phyloP scores from a whole-genome alignment of 2,329 filamentous ascomycete genomes.

The Talaromyces sp. region DNA sequence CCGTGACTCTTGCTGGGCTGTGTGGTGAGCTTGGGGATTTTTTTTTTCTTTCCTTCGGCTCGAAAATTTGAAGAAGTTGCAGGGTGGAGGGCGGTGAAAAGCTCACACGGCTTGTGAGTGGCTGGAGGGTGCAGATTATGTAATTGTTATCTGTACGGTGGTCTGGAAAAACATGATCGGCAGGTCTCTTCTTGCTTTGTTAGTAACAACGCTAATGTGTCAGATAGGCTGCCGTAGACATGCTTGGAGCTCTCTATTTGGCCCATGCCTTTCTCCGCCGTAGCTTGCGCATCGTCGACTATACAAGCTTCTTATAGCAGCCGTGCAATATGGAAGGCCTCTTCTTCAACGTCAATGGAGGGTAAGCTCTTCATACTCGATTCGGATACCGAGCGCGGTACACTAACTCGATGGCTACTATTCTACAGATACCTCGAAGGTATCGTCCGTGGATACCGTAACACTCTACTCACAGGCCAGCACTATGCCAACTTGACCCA shows the following conservation, averaged over 20 bases:
- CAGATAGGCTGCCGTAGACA: not conserved
- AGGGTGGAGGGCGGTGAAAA: constrained; percentile 28
- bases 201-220: not conserved
- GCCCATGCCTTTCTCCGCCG: not conserved
- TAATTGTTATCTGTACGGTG: constrained; percentile 22
- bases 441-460: constrained; percentile 94
- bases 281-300: constrained; percentile 4
- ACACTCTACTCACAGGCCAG: constrained; percentile 79
- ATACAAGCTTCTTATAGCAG: not conserved
- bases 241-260: constrained; percentile 14
- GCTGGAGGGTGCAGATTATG: constrained; percentile 26
- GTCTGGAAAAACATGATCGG: not conserved
- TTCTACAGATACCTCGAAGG: constrained; percentile 81
- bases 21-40: constrained; percentile 29
- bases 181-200: not conserved
- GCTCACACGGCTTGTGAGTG: constrained; percentile 24
- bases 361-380: constrained; percentile 51
- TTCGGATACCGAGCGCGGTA: too few species aligned
- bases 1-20: constrained; percentile 21
- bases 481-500: constrained; percentile 96
- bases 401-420: not conserved
- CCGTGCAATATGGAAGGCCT: constrained; percentile 72
- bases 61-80: constrained; percentile 18
- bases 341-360: constrained; percentile 90
- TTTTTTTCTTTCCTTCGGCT: constrained; percentile 22